Percentiles rank a stretch among this genome's conserved stretches.
These are phyloP conservation scores for Leccinum obscurum DNA, from an alignment of 768 basidiomycete species.

Conservation along the genomic window DNA sequence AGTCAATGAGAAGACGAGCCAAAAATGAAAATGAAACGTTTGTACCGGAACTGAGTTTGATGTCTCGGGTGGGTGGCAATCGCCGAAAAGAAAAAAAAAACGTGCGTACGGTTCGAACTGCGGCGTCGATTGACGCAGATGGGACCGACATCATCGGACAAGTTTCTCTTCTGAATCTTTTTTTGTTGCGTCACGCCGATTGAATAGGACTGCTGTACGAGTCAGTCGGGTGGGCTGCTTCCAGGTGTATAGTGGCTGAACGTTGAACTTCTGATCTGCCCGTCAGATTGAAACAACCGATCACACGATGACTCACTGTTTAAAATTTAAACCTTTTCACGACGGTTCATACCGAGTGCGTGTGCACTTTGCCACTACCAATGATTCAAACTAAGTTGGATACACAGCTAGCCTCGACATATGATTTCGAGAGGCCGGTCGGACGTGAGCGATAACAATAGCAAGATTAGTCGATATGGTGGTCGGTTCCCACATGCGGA, in stretches of 20 bases:
- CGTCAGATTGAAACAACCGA: constrained; percentile 13
- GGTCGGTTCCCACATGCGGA: background rate
- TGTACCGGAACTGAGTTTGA: background rate
- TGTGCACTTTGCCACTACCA: background rate
- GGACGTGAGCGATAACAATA: background rate
- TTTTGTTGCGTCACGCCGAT: background rate
- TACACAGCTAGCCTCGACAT: background rate
- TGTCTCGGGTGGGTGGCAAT: background rate
- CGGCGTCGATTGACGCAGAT: background rate
- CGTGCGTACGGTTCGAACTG: background rate
- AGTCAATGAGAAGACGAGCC: background rate
- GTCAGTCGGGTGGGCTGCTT: background rate
- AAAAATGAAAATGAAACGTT: background rate
- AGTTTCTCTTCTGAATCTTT: background rate
- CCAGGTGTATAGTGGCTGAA: constrained; percentile 8
- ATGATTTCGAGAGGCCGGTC: background rate
- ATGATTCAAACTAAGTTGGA: background rate
- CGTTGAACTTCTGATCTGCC: constrained; percentile 10
- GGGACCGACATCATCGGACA: constrained; percentile 11
- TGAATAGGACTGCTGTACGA: background rate
- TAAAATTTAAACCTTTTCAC: constrained; percentile 8
- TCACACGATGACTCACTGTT: background rate
- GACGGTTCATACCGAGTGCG: background rate
- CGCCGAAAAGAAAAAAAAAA: background rate
- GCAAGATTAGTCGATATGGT: background rate